phyloP scores from a whole-genome alignment of 2,329 filamentous ascomycete species.

The Oidium heveae region DNA sequence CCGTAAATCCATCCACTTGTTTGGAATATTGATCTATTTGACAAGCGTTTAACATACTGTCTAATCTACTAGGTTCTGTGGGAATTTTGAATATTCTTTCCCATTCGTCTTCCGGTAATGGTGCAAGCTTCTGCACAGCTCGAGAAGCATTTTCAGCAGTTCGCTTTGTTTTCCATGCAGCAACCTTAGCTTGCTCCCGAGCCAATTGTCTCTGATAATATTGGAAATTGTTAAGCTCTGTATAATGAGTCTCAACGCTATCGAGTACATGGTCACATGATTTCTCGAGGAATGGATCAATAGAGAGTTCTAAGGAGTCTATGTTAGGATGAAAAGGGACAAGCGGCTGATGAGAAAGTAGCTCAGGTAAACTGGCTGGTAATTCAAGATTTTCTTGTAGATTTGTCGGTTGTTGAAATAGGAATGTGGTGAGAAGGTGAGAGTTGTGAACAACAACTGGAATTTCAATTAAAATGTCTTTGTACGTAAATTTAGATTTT shows the following conservation, averaged over 20 bases:
- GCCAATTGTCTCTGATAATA: constrained; percentile 85
- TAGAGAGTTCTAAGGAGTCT: constrained; percentile 64
- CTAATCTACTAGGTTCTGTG: constrained; percentile 73
- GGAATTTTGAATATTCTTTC: constrained; percentile 95
- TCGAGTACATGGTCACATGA: constrained; percentile 90
- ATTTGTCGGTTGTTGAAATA: constrained; percentile 65
- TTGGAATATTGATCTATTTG: constrained; percentile 96
- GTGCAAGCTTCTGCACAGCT: constrained; percentile 62
- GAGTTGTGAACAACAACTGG: constrained; percentile 88
- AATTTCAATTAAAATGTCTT: constrained; percentile 78
- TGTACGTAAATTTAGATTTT: constrained; percentile 81
- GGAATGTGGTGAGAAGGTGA: constrained; percentile 80
- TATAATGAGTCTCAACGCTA: constrained; percentile 93
- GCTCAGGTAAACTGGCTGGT: constrained; percentile 54
- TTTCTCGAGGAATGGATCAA: constrained; percentile 96
- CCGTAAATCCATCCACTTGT: constrained; percentile 90
- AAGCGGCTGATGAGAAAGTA: constrained; percentile 37
- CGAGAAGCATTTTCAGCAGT: constrained; percentile 84
- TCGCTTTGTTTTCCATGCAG: constrained; percentile 87
- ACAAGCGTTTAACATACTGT: constrained; percentile 81
- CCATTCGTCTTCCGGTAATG: constrained; percentile 92
- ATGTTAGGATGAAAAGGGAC: constrained; percentile 63
- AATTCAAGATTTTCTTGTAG: constrained; percentile 44
- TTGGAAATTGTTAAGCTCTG: constrained; percentile 97
- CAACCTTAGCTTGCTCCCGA: constrained; percentile 89